Conservation (phyloP, 1,284 basidiomycete species). For the Sporisorium scitamineum region DNA sequence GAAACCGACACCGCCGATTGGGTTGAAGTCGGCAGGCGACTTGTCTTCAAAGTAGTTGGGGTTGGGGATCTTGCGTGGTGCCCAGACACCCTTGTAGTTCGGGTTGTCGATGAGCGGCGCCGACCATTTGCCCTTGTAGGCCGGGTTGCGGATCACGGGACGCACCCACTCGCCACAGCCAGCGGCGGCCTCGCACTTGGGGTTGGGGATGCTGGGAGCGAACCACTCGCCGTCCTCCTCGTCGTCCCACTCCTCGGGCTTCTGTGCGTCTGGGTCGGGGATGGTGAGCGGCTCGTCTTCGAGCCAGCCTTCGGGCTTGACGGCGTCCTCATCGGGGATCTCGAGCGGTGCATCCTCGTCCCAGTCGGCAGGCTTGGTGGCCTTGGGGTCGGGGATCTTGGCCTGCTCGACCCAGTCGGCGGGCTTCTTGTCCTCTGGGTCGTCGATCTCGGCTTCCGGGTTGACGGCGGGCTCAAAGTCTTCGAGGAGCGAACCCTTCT, state of each 20-base stretch:
- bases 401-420: constrained; percentile 91
- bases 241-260: constrained; percentile 99
- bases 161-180: constrained; percentile 94
- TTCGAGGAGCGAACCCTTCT: constrained; percentile 85
- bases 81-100: constrained; percentile 65
- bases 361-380: constrained; percentile 74
- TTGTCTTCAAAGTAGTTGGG: constrained; percentile 90
- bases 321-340: constrained; percentile 86
- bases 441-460: constrained; percentile 91
- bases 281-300: constrained; percentile 85
- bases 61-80: constrained; percentile 74
- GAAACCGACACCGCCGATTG: constrained; percentile 66
- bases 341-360: constrained; percentile 65
- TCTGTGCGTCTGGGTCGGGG: constrained; percentile 91
- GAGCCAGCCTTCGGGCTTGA: constrained; percentile 94
- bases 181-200: constrained; percentile 86
- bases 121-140: constrained; percentile 95
- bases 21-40: constrained; percentile 81
- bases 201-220: constrained; percentile 80
- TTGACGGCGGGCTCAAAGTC: constrained; percentile 97
- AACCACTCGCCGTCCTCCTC: constrained; percentile 99
- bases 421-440: constrained; percentile 90
- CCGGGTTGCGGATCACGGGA: constrained; percentile 95
- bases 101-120: constrained; percentile 82
- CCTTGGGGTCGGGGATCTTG: constrained; percentile 85